phyloP scores from a whole-genome alignment of 805 yeast genomes.

The Teunomyces tritomae region DNA sequence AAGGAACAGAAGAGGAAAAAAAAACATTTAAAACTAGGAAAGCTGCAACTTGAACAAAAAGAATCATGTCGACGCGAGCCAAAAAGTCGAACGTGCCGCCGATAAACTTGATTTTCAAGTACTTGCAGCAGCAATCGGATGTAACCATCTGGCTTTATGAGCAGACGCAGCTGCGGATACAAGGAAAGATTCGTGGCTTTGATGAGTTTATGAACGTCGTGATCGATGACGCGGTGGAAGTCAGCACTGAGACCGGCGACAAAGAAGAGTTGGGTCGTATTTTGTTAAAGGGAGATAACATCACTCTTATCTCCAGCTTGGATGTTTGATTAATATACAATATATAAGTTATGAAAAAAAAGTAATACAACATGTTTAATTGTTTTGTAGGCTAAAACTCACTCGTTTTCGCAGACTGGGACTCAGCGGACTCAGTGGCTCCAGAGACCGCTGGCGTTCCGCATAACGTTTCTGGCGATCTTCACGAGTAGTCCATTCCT shows the following conservation, averaged over 20 bases:
- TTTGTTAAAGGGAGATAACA: conserved; percentile 89
- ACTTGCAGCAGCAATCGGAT: conserved; percentile 72
- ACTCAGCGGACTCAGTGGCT: not conserved
- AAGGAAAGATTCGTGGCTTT: conserved; percentile 86
- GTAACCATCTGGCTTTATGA: conserved; percentile 91
- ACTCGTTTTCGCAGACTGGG: conserved; percentile 1
- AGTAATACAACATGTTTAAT: too few relatives aligned
- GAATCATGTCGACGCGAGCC: conserved; percentile 5
- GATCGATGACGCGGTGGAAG: conserved; percentile 61
- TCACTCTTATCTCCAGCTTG: conserved; percentile 60
- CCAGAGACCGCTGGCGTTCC: conserved; percentile 10
- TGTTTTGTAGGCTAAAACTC: not conserved
- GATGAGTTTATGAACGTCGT: conserved; percentile 95
- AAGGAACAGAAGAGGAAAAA: not conserved
- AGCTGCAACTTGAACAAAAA: not conserved
- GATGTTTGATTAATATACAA: conserved; percentile 20
- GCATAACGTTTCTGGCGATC: conserved; percentile 23
- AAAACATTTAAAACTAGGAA: too few relatives aligned
- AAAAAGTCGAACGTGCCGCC: conserved; percentile 70
- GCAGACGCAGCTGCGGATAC: conserved; percentile 71
- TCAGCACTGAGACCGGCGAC: conserved; percentile 49
- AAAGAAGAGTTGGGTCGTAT: conserved; percentile 66
- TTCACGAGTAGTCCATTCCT: conserved; percentile 21
- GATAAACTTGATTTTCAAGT: conserved; percentile 84
- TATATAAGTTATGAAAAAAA: too few relatives aligned